Evolutionary conservation across 345 rosid genomes (phyloP), one percentile per base, ranked within the genome.

Genomic region (Mallotus nudiflorus): DNA sequence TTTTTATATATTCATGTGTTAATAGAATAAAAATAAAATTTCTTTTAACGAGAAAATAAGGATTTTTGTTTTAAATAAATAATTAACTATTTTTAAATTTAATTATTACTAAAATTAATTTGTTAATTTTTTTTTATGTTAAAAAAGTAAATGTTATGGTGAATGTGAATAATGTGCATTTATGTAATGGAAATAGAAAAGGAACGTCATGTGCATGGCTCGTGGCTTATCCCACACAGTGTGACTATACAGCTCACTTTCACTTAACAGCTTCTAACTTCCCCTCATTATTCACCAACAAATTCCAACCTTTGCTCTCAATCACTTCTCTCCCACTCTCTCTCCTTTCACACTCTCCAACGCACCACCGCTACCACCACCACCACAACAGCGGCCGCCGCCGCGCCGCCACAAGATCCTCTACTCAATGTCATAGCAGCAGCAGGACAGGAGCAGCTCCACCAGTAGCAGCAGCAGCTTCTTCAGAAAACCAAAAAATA

Each of bases 231-330:
- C 31, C 6, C 37, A 33, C 3, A 7, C 52, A 9, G n/a, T n/a
- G n/a, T n/a, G n/a, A n/a, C 55, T 48, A 4, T 64, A 46, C 68
- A 64, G 68, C 68, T 64, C 68, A 64, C 42, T 50, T 64, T 64
- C 54, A 18, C 68, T 64, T 64, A 42, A 46, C 68, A 18, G 16
- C 55, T 46, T 28, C 40, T 15, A 48, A 42, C 40, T 5, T n/a
- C n/a, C 9, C 39, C 46, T 14, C 3, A 44, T 62, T 24, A 22
- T 62, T 20, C 51, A 24, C 24, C 52, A 15, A n/a, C 54, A 62
- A 42, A 22, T 20, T 28, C 49, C 28, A 35, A n/a, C 10, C 48
- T 19, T 39, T n/a, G 57, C 59, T 16, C 27, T 29, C 62, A 40
- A 18, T 27, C 50, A 12, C 18, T 20, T 65, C 68, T 20, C 27